phyloP scores from a whole-genome alignment of 139 green algal species.

The Chloropicon primus region DNA sequence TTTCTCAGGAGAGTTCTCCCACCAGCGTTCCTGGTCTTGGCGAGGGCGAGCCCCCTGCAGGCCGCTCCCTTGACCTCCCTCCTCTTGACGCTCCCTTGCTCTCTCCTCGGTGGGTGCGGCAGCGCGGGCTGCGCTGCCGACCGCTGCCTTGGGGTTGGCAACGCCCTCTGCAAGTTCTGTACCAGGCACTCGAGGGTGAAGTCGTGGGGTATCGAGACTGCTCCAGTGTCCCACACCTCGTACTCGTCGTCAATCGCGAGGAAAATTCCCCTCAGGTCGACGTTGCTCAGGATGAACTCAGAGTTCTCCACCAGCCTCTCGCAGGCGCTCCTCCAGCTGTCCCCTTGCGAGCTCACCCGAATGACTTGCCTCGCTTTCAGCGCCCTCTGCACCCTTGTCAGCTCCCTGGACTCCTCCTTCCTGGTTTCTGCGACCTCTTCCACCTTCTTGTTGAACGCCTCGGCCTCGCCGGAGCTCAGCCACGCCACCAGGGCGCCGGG shows the following conservation, averaged over 20 bases:
- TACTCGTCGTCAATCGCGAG: constrained; percentile 86
- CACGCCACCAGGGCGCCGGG: background rate
- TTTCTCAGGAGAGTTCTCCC: too few species aligned
- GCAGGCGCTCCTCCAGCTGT: constrained; percentile 26
- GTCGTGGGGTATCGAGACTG: constrained; percentile 83
- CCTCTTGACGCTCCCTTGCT: too few species aligned
- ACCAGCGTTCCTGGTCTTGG: too few species aligned
- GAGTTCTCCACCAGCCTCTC: constrained; percentile 57
- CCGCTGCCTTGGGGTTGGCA: constrained; percentile 28
- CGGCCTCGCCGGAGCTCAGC: background rate
- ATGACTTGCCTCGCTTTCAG: background rate
- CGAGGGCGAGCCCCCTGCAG: too few species aligned
- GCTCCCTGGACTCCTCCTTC: background rate
- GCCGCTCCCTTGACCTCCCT: too few species aligned
- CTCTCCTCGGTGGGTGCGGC: too few species aligned
- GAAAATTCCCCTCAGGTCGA: constrained; percentile 56
- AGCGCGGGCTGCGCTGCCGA: background rate
- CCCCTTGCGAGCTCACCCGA: background rate
- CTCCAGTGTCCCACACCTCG: constrained; percentile 77
- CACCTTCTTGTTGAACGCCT: background rate
- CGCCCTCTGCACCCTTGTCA: background rate
- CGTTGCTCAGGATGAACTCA: constrained; percentile 36
- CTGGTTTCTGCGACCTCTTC: background rate
- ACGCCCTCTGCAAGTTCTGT: constrained; percentile 11
- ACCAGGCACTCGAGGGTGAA: constrained; percentile 42